phyloP scores from a whole-genome alignment of 116 monocot genomes.

The Phalaenopsis hybrid region DNA sequence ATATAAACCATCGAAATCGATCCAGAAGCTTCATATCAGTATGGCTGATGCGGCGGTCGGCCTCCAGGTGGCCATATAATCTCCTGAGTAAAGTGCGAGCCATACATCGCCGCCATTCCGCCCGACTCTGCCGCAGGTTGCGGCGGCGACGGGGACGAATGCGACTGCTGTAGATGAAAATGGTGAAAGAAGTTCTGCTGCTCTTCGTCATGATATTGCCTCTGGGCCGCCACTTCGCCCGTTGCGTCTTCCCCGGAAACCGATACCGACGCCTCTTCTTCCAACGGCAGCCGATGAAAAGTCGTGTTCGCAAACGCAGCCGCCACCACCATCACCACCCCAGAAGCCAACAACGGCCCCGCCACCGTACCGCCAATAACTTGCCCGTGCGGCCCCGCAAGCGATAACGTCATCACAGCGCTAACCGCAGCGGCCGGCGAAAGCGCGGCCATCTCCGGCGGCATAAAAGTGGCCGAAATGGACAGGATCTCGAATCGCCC shows the following conservation, averaged over 20 bases:
- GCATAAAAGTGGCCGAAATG: conserved; percentile 1
- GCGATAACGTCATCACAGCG: conserved; percentile 15
- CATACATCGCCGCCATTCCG: neutral
- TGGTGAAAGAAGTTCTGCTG: neutral
- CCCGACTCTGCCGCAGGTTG: neutral
- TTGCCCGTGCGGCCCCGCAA: conserved; percentile 49
- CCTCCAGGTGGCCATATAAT: neutral
- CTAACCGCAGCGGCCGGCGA: neutral
- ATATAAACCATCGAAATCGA: neutral
- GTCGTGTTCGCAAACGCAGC: conserved; percentile 29
- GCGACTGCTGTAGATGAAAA: conserved; percentile 1
- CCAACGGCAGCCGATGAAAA: conserved; percentile 21
- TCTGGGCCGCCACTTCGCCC: neutral
- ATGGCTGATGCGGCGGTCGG: neutral
- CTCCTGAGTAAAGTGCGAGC: neutral
- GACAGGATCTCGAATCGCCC: conserved; percentile 9
- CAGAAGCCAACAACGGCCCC: conserved; percentile 21
- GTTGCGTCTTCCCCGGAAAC: neutral
- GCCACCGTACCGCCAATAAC: conserved; percentile 34
- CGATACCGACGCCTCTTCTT: neutral
- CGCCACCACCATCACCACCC: conserved; percentile 32
- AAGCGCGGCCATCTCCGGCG: neutral
- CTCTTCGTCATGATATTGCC: neutral
- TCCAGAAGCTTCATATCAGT: neutral
- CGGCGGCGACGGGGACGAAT: neutral